A percentile compares a stretch with the other conserved stretches of the same genome.
Evolutionary conservation across 2,329 filamentous ascomycete genomes (phyloP).

Genomic region (Fusarium protoensiforme): DNA sequence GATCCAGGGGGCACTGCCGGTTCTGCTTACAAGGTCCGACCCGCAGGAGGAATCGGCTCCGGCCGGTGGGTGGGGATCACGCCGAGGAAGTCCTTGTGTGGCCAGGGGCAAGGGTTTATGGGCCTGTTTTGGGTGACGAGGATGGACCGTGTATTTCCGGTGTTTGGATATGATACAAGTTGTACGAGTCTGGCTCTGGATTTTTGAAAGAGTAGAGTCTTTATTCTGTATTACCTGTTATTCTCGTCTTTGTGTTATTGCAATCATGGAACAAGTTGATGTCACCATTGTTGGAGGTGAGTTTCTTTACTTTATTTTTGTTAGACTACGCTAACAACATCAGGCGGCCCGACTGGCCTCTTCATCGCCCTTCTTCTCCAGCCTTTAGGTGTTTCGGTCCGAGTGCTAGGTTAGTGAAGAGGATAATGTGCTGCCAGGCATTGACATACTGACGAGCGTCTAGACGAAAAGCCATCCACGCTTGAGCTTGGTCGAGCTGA

Average conservation of each 20-base stretch:
- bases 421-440: fast-evolving
- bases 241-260: background rate
- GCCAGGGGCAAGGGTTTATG: background rate
- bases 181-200: background rate
- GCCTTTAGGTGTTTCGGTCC: conserved; percentile 54
- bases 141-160: background rate
- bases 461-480: conserved; percentile 53
- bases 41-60: background rate
- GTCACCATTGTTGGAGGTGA: conserved; percentile 40
- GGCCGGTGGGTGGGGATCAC: background rate
- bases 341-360: conserved; percentile 57
- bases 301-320: background rate
- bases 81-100: background rate
- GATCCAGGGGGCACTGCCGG: conserved; percentile 3
- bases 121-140: background rate
- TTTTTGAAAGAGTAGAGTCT: background rate
- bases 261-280: conserved; percentile 11
- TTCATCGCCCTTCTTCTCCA: conserved; percentile 57
- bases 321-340: background rate
- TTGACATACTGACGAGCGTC: background rate
- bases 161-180: background rate
- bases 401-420: conserved; percentile 47
- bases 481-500: conserved; percentile 58
- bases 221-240: background rate
- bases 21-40: background rate